Evolutionary conservation across 1,284 basidiomycete species (phyloP).

Genomic region (Phellinidium pouzarii): DNA sequence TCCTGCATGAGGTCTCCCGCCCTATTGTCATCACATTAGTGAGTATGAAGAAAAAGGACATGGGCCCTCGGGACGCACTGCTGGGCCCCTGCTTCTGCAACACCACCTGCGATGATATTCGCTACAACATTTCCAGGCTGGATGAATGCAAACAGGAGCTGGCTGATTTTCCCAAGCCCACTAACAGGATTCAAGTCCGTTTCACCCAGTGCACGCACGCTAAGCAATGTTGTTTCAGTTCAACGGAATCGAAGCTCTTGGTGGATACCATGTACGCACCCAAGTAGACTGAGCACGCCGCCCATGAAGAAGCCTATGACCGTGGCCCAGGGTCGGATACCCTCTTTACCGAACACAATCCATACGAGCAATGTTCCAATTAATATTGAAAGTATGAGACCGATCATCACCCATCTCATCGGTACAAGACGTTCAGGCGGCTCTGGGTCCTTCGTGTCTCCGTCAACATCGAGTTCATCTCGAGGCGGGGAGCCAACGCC

Average conservation of each 20-base stretch:
- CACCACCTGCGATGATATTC: conserved; percentile 93
- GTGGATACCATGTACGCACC: conserved; percentile 41
- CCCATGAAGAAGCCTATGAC: conserved; percentile 80
- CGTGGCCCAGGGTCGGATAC: conserved; percentile 93
- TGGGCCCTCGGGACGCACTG: conserved; percentile 51
- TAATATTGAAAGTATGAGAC: conserved; percentile 57
- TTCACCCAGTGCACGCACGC: conserved; percentile 86
- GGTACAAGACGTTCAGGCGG: conserved; percentile 80
- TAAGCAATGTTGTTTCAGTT: conserved; percentile 26
- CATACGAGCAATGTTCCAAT: conserved; percentile 78
- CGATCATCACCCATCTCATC: conserved; percentile 66
- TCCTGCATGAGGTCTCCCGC: conserved; percentile 99
- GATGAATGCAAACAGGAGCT: conserved; percentile 89
- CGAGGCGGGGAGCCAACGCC: conserved; percentile 18
- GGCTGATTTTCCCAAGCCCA: conserved; percentile 91
- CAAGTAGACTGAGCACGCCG: conserved; percentile 79
- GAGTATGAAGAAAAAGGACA: conserved; percentile 2
- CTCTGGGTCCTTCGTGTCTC: conserved; percentile 67
- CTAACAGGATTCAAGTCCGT: conserved; percentile 93
- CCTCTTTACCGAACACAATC: conserved; percentile 81
- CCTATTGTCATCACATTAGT: conserved; percentile 34
- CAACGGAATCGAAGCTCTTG: background rate
- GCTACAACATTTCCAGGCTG: conserved; percentile 94
- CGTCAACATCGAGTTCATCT: conserved; percentile 21
- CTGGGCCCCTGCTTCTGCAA: conserved; percentile 93